A percentile compares a stretch with the other conserved stretches of the same genome.
Evolutionary conservation across 1,139 yeast genomes (phyloP).

Genomic region (Geotrichum aggregatum): DNA sequence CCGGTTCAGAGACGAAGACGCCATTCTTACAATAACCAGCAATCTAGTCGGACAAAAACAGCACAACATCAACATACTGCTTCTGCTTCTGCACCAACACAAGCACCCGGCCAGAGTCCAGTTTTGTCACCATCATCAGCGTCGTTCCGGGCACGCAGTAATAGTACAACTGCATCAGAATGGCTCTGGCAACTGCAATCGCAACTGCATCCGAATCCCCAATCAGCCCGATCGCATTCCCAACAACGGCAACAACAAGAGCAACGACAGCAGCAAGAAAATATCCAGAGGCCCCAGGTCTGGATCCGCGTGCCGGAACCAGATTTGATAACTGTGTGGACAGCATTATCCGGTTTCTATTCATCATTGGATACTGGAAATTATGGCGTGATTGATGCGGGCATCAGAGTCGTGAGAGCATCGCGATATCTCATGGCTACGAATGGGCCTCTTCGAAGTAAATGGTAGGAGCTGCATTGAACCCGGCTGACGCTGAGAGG

Average conservation of each 20-base stretch:
- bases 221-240: not conserved
- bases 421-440: constrained; percentile 29
- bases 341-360: constrained; percentile 29
- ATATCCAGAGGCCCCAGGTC: constrained; percentile 24
- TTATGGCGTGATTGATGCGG: constrained; percentile 22
- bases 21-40: constrained; percentile 3
- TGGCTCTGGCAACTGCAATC: too few relatives aligned
- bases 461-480: constrained; percentile 23
- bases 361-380: constrained; percentile 19
- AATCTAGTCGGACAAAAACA: not conserved
- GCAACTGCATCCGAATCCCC: too few relatives aligned
- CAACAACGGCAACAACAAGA: not conserved
- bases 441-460: constrained; percentile 26
- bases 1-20: not conserved
- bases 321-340: constrained; percentile 29
- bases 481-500: not conserved
- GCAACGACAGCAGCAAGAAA: not conserved
- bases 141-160: not conserved
- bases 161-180: too few relatives aligned
- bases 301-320: constrained; percentile 32
- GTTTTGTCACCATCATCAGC: not conserved
- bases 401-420: constrained; percentile 30
- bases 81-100: too few relatives aligned
- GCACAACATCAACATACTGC: not conserved
- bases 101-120: too few relatives aligned